phyloP scores from a whole-genome alignment of 805 yeast genomes.

The Debaryomyces hansenii region DNA sequence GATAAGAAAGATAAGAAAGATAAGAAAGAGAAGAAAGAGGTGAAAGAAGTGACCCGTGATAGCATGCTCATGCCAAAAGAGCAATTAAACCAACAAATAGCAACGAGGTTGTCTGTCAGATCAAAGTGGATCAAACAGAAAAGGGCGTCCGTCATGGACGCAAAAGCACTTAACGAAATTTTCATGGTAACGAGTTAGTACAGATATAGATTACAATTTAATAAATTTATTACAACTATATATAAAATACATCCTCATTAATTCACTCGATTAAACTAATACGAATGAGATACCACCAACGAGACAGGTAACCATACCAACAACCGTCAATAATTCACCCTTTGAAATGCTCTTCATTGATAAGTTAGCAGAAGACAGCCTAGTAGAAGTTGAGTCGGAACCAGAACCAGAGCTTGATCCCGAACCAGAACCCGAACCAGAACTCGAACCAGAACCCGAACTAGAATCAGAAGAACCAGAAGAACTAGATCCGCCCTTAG shows the following conservation, averaged over 20 bases:
- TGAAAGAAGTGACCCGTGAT: constrained; percentile 24
- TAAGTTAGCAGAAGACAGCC: constrained; percentile 16
- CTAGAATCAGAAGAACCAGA: constrained; percentile 16
- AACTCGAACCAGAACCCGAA: constrained; percentile 20
- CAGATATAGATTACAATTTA: neutral
- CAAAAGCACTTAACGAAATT: constrained; percentile 85
- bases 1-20: constrained; percentile 16
- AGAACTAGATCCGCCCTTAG: constrained; percentile 12
- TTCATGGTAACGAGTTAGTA: constrained; percentile 70
- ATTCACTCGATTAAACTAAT: neutral
- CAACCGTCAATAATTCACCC: constrained; percentile 28
- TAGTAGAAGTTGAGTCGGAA: constrained; percentile 24
- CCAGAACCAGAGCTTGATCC: constrained; percentile 19
- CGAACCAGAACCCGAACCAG: constrained; percentile 20
- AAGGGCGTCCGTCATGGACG: constrained; percentile 87
- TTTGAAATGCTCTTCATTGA: constrained; percentile 24
- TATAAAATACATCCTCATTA: neutral
- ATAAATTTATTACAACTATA: neutral
- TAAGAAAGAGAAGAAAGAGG: constrained; percentile 26
- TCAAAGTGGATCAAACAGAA: constrained; percentile 88
- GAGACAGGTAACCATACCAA: constrained; percentile 34
- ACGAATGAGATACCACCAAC: constrained; percentile 34
- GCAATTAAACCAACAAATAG: constrained; percentile 17
- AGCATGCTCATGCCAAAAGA: constrained; percentile 22
- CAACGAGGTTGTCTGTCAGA: constrained; percentile 57